Evolutionary conservation across 768 basidiomycete species (phyloP).

Genomic region (Chlorophyllum brunneum): DNA sequence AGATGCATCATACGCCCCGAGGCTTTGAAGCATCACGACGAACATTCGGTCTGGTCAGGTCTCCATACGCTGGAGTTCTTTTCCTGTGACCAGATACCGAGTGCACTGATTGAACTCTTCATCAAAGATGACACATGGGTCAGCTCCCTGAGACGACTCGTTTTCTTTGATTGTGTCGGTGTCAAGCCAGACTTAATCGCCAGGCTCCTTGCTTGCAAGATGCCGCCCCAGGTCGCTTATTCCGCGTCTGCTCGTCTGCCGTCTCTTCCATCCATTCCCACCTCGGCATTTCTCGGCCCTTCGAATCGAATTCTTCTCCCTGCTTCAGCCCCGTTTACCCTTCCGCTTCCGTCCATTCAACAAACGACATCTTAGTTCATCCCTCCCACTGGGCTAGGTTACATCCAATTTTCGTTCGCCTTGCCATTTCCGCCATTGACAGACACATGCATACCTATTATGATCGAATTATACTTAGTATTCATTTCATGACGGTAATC

Average conservation of each 20-base stretch:
- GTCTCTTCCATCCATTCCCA: neutral
- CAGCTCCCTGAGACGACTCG: neutral
- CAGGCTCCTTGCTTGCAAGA: neutral
- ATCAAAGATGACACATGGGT: neutral
- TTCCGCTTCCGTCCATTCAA: neutral
- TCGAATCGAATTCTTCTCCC: too few relatives aligned
- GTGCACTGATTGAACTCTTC: neutral
- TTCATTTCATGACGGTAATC: too few relatives aligned
- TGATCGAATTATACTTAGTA: too few relatives aligned
- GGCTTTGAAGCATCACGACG: neutral
- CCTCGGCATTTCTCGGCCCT: too few relatives aligned
- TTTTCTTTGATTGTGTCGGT: neutral
- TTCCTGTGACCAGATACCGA: constrained; percentile 1
- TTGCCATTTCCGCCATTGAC: too few relatives aligned
- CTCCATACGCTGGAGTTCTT: neutral
- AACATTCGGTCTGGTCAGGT: neutral
- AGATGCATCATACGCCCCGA: constrained; percentile 2
- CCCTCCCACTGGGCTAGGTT: neutral
- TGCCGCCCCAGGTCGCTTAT: neutral
- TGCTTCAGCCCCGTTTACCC: neutral
- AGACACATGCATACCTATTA: too few relatives aligned
- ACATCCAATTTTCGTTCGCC: too few relatives aligned
- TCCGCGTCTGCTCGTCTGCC: neutral
- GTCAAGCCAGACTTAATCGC: neutral
- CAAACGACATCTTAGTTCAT: too few relatives aligned